Conservation (phyloP, 768 basidiomycete species). For the Russula griseocarnosa region DNA sequence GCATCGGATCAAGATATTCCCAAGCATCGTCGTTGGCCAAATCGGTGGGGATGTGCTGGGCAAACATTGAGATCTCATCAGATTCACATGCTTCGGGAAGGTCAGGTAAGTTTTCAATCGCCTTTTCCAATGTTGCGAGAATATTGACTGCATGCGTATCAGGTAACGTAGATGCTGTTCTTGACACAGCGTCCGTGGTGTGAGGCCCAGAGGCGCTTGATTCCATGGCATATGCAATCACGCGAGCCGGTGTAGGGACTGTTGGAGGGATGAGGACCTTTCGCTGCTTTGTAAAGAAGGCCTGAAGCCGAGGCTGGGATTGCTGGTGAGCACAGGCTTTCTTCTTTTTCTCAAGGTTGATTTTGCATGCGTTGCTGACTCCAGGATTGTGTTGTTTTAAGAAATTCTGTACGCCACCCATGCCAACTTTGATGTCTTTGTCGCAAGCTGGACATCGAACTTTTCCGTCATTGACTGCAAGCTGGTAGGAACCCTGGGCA, state of each 20-base stretch:
- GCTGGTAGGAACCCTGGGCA: not conserved
- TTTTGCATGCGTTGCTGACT: not conserved
- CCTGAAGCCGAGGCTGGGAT: not conserved
- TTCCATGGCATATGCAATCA: not conserved
- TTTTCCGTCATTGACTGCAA: not conserved
- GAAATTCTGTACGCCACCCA: not conserved
- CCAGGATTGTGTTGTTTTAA: not conserved
- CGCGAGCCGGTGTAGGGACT: not conserved
- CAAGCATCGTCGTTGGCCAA: not conserved
- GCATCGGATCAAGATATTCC: not conserved
- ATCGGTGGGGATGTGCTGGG: not conserved
- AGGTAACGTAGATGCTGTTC: not conserved
- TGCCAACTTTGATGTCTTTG: not conserved
- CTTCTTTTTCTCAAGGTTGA: not conserved
- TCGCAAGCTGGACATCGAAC: not conserved
- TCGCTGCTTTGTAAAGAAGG: not conserved
- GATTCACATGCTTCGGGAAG: not conserved
- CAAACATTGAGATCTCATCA: not conserved
- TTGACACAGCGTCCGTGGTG: not conserved
- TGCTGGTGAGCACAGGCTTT: not conserved
- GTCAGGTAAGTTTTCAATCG: not conserved
- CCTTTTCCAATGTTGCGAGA: not conserved
- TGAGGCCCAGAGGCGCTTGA: not conserved
- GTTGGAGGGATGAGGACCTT: not conserved
- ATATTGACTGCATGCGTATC: not conserved